Evolutionary conservation across 306 rosid species (phyloP).

Genomic region (Amphicarpaea edgeworthii): DNA sequence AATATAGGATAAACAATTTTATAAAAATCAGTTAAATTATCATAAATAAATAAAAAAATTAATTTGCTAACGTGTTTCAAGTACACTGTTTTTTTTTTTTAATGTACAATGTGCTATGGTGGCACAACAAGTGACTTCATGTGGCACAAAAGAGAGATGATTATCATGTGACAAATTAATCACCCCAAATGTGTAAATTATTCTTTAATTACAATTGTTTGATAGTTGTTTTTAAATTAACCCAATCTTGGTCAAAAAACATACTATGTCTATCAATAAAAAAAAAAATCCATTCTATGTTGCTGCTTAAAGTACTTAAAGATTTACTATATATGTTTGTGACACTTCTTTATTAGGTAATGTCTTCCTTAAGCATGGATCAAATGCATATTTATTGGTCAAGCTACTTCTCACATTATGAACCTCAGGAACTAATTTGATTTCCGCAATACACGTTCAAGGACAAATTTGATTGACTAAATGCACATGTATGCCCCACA

Average conservation of each 20-base stretch:
- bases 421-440: neutral
- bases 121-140: too few species aligned
- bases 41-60: too few species aligned
- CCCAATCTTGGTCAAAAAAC: neutral
- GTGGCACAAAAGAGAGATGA: too few species aligned
- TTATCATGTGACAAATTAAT: neutral
- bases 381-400: neutral
- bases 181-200: too few species aligned
- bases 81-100: too few species aligned
- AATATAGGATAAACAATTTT: too few species aligned
- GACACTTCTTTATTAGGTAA: constrained; percentile 44
- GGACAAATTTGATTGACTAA: constrained; percentile 10
- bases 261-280: too few species aligned
- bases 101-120: too few species aligned
- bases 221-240: neutral
- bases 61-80: too few species aligned
- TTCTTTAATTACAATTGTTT: neutral
- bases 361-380: constrained; percentile 59
- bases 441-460: neutral
- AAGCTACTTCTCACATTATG: neutral
- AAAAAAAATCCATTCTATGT: too few species aligned
- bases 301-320: neutral
- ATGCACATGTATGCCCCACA: neutral
- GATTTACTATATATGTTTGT: neutral
- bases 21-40: too few species aligned